These are phyloP conservation scores for Mycena venus DNA, from an alignment of 768 basidiomycete species.

Conservation along the genomic window DNA sequence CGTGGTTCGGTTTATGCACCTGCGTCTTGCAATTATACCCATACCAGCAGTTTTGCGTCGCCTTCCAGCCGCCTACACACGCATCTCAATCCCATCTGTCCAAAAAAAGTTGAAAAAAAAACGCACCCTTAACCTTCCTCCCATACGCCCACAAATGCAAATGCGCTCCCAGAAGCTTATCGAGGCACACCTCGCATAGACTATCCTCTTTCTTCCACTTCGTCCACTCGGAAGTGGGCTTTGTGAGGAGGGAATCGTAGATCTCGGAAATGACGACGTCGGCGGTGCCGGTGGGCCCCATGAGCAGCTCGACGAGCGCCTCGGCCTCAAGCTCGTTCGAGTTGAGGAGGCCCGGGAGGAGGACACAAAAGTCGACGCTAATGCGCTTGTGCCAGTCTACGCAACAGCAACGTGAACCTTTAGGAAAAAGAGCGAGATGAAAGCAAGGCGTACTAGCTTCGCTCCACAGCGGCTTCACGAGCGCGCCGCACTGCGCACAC, in stretches of 20 bases:
- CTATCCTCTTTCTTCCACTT: conserved; percentile 19
- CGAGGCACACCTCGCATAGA: conserved; percentile 12
- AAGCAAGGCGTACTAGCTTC: conserved; percentile 14
- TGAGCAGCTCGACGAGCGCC: conserved; percentile 22
- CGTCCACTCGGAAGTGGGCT: background rate
- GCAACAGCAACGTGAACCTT: no score
- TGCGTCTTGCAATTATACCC: conserved; percentile 30
- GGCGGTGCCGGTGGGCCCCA: conserved; percentile 7
- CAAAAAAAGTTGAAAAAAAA: background rate
- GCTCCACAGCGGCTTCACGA: conserved; percentile 8
- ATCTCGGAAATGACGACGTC: conserved; percentile 18
- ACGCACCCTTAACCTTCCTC: conserved; percentile 3
- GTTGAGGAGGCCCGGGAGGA: conserved; percentile 16
- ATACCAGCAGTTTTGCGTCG: conserved; percentile 31
- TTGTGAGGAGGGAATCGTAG: no score
- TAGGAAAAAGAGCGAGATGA: background rate
- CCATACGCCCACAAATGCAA: conserved; percentile 11
- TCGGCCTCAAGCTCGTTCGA: conserved; percentile 23
- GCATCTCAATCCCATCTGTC: background rate
- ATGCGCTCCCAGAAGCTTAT: conserved; percentile 19
- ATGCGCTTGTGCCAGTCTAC: conserved; percentile 22
- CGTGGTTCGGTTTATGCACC: conserved; percentile 17
- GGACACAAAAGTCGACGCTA: conserved; percentile 21
- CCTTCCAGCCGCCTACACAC: conserved; percentile 19
- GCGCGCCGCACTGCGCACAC: conserved; percentile 16